These are phyloP conservation scores for Leptographium lundbergii DNA, from an alignment of 2,329 filamentous ascomycete species.

Conservation along the genomic window DNA sequence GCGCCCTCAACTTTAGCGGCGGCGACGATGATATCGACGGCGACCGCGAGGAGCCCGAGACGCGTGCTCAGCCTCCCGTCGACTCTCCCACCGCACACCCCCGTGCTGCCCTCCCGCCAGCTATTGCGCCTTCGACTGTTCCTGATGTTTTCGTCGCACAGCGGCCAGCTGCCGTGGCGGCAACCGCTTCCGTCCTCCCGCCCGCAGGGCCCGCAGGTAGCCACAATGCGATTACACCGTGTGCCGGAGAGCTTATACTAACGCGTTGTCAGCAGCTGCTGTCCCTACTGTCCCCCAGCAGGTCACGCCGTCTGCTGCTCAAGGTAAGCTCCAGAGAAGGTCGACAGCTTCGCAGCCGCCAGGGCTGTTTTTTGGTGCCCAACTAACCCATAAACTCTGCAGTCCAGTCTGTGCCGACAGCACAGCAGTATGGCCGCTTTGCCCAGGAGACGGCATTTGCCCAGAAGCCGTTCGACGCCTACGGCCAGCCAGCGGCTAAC, in stretches of 20 bases:
- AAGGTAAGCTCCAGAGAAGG: constrained; percentile 16
- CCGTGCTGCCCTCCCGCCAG: constrained; percentile 74
- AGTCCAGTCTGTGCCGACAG: background rate
- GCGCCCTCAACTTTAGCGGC: constrained; percentile 78
- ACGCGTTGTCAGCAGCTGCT: constrained; percentile 19
- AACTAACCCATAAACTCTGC: background rate
- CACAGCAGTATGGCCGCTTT: constrained; percentile 58
- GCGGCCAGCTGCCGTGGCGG: constrained; percentile 27
- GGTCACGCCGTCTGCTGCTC: constrained; percentile 20
- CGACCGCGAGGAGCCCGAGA: constrained; percentile 90
- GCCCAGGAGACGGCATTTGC: constrained; percentile 50
- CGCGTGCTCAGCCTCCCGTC: constrained; percentile 80
- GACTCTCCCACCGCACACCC: constrained; percentile 83
- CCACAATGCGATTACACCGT: background rate
- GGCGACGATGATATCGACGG: constrained; percentile 87
- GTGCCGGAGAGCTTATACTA: constrained; percentile 6
- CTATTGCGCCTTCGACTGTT: constrained; percentile 38
- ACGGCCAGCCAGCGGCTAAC: constrained; percentile 45
- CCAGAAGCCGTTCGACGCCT: constrained; percentile 81
- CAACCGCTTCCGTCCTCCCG: constrained; percentile 26
- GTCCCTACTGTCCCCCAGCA: constrained; percentile 16
- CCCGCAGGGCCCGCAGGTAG: constrained; percentile 27
- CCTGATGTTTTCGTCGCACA: constrained; percentile 42
- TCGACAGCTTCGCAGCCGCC: background rate
- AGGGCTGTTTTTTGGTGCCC: constrained; percentile 11